Conservation (phyloP, 176 grass and related monocot species). For the Oryza coarctata region DNA sequence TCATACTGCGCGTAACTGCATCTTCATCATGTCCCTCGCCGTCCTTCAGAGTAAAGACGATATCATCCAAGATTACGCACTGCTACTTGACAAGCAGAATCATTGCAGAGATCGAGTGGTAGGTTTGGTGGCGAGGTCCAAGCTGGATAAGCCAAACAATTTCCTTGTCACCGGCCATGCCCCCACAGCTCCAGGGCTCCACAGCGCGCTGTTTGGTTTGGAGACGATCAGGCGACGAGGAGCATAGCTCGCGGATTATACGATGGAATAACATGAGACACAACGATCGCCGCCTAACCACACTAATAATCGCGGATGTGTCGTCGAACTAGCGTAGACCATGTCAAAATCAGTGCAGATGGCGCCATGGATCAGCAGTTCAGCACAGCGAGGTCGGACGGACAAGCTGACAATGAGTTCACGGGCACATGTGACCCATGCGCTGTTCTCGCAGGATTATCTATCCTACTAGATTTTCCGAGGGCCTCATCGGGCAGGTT, state of each 20-base stretch:
- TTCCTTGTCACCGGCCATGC: background rate
- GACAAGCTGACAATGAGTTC: background rate
- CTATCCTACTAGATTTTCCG: background rate
- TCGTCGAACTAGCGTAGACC: background rate
- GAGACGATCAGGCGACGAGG: background rate
- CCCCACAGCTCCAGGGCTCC: background rate
- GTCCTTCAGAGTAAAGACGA: background rate
- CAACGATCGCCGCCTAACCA: background rate
- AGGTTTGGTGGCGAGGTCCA: background rate
- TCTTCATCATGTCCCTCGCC: background rate
- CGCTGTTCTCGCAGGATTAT: constrained; percentile 11
- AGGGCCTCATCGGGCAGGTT: background rate
- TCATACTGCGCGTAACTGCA: background rate
- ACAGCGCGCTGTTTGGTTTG: background rate
- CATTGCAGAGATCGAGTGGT: background rate
- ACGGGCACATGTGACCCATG: background rate
- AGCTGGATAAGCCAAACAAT: background rate
- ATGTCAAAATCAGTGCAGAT: background rate
- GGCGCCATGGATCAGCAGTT: background rate
- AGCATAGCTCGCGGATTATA: background rate
- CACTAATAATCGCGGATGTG: background rate
- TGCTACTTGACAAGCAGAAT: background rate
- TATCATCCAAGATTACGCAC: background rate
- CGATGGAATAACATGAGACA: background rate
- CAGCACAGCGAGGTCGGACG: background rate